A percentile compares a stretch with the other conserved stretches of the same genome.
These are phyloP conservation scores for Trichoderma endophyticum DNA, from an alignment of 2,329 filamentous ascomycete genomes.

Conservation along the genomic window DNA sequence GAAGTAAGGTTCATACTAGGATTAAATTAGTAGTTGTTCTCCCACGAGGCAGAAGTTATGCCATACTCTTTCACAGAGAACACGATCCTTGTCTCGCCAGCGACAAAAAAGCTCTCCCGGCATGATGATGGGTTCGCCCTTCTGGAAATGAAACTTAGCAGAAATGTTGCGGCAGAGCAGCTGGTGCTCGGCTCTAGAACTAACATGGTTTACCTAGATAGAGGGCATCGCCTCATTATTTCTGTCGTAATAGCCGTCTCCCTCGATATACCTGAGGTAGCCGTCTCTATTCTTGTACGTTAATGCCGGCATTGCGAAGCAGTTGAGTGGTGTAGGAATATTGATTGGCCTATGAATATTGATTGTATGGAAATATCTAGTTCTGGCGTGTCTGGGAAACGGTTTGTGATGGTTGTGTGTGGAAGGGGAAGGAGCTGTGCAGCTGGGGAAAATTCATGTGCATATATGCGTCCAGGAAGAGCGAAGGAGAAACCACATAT, in stretches of 20 bases:
- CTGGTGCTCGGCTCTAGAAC: fast-evolving
- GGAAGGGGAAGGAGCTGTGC: not conserved
- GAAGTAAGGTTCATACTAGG: not conserved
- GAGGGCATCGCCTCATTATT: not conserved
- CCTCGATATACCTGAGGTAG: not conserved
- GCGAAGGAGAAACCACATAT: not conserved
- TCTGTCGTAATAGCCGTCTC: not conserved
- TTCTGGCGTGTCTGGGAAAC: not conserved
- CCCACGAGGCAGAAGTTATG: not conserved
- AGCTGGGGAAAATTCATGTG: not conserved
- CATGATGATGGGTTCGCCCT: not conserved
- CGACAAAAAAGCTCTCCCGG: not conserved
- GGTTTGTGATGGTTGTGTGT: not conserved
- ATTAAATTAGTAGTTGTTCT: not conserved
- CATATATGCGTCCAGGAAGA: not conserved
- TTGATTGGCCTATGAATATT: not conserved
- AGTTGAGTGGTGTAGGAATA: not conserved
- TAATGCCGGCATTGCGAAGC: not conserved
- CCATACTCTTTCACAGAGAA: not conserved
- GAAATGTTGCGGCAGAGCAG: not conserved
- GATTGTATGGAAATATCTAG: not conserved
- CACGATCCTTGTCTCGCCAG: not conserved
- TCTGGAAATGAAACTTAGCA: not conserved
- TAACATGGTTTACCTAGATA: not conserved
- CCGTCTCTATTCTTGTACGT: not conserved